These are phyloP conservation scores for Paulownia fortunei DNA, from an alignment of 257 asterid species.

Conservation along the genomic window DNA sequence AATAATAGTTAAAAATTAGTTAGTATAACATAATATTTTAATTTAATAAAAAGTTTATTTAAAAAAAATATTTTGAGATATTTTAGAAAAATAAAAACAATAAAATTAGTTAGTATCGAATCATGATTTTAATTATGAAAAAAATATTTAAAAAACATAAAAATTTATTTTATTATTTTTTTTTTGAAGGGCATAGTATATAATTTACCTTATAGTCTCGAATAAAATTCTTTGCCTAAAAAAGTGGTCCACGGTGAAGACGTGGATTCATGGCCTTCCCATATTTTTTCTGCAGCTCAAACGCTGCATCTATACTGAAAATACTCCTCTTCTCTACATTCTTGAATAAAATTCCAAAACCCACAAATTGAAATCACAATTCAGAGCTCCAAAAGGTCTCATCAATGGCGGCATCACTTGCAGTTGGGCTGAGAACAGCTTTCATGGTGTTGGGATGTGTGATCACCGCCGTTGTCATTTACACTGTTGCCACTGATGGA, in stretches of 20 bases:
- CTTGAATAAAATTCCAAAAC: not conserved
- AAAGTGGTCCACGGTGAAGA: constrained; percentile 27
- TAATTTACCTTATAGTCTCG: too few relatives aligned
- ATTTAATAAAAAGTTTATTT: too few relatives aligned
- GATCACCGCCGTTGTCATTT: constrained; percentile 56
- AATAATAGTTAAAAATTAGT: too few relatives aligned
- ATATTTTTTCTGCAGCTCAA: constrained; percentile 23
- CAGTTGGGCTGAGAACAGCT: constrained; percentile 52
- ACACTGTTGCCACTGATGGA: constrained; percentile 72
- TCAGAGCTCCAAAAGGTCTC: not conserved
- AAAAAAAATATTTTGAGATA: too few relatives aligned
- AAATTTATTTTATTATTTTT: too few relatives aligned
- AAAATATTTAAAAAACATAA: too few relatives aligned
- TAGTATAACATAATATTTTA: too few relatives aligned
- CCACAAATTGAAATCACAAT: not conserved
- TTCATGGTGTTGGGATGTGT: constrained; percentile 65
- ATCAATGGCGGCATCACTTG: constrained; percentile 56
- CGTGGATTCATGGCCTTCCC: constrained; percentile 54
- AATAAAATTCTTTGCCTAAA: not conserved
- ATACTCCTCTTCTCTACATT: not conserved
- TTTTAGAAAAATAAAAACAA: too few relatives aligned
- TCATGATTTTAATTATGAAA: too few relatives aligned
- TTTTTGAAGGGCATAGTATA: too few relatives aligned
- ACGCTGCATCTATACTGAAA: not conserved
- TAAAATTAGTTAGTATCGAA: too few relatives aligned